Evolutionary conservation across 78 protist genomes (phyloP).

Genomic region (Dictyostelium purpureum): DNA sequence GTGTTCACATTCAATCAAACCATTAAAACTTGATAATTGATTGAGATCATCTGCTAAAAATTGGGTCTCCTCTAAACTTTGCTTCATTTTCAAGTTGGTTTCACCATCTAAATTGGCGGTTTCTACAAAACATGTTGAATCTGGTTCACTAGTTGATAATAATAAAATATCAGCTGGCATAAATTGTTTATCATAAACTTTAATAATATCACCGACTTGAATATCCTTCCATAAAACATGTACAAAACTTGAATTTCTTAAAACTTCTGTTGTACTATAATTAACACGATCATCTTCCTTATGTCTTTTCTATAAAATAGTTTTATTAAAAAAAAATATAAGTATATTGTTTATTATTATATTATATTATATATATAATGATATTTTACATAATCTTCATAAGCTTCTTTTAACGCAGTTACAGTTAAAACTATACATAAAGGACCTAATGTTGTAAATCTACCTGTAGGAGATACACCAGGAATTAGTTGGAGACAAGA

Average conservation of each 20-base stretch:
- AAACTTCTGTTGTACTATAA: slow-evolving; percentile 10
- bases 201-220: slow-evolving; percentile 84
- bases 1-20: slow-evolving; percentile 49
- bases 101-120: slow-evolving; percentile 93
- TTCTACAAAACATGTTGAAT: slow-evolving; percentile 88
- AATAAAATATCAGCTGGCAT: slow-evolving; percentile 92
- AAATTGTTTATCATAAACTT: slow-evolving; percentile 47
- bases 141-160: slow-evolving; percentile 62
- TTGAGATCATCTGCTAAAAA: slow-evolving; percentile 16
- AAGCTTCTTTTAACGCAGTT: slow-evolving; percentile 85
- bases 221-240: slow-evolving; percentile 55
- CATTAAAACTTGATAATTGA: background rate
- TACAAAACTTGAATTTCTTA: background rate
- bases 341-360: background rate
- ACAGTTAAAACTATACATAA: slow-evolving; percentile 81
- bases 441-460: slow-evolving; percentile 89
- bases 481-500: slow-evolving; percentile 82
- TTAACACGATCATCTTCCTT: slow-evolving; percentile 73
- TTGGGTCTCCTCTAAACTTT: slow-evolving; percentile 19
- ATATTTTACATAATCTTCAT: slow-evolving; percentile 86
- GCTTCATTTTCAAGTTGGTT: slow-evolving; percentile 37
- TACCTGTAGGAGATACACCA: slow-evolving; percentile 90
- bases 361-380: background rate
- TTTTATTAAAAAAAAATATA: background rate
- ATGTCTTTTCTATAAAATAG: slow-evolving; percentile 48